Evolutionary conservation across 768 basidiomycete genomes (phyloP), one percentile per base, ranked within the genome.

Genomic region (Hysterangium stoloniferum): DNA sequence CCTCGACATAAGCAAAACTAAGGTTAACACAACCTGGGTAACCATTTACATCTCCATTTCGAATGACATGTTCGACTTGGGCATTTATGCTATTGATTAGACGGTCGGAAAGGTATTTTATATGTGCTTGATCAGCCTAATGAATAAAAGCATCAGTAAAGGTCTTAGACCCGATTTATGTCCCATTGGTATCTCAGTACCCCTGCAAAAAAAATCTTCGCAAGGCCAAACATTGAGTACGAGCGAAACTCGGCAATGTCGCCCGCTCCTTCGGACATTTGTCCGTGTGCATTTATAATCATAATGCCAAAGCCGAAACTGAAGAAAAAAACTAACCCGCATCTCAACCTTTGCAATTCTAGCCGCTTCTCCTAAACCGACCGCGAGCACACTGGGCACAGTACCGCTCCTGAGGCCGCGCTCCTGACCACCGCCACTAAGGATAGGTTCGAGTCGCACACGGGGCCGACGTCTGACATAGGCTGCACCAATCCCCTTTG

Each of bases 341-440:
- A 99, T 98, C 70, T 99, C 96, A 55, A 74, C 72, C 67, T 82
- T 84, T 4, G 95, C 93, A 62, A 99, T 79, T 53, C 92, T 79
- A 47, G 91, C 90, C 31, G 96, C 95, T 67, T 94, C 96, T 4
- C 96, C 96, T 33, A 99, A 68, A 4, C 96, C 96, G 27, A 97
- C 93, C 8, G 81, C 86, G 49, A 99, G 71, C 1, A 87, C 75
- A 12, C 93, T 82, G 1, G 96, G 81, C 11, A 99, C 72, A 0
- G 96, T 99, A n/a, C 96, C 96, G 57, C 89, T 92, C 51, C 96
- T 71, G 60, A 99, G 67, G 1, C 96, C 96, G 49, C 96, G 78
- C 70, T 99, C 96, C 68, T 99, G 96, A 8, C 96, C 96, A 56
- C 96, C 96, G 53, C 96, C 96, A 58, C 80, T 91, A 46, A 99